Base-by-base conservation (phyloP, 805 yeast species). In the Candida ficus region DNA sequence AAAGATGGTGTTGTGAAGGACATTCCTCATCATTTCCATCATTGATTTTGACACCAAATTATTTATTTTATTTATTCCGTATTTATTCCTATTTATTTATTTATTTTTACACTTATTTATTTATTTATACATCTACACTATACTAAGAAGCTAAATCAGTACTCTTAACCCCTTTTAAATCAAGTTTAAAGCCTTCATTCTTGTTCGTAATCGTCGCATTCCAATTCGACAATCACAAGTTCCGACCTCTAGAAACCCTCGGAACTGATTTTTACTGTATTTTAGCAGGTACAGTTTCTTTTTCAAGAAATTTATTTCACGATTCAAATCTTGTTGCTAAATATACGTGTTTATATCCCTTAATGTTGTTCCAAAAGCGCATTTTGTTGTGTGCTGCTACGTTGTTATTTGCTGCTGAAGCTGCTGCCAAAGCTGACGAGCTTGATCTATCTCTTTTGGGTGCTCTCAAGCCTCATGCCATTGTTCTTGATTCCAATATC, bases 1-100 rank as follows among this genome's bases (percentile, higher is more conserved):
- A 61, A 62, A 47, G 78, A 78, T 40, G 95, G 95, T 47, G 59
- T 59, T 41, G 85, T 83, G 36, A 67, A 73, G 35, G 85, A 80
- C 35, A 70, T 77, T 53, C 82, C 83, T 26, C 43, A 46, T 30
- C 40, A 44, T 35, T 50, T 52, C 49, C 56, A 52, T 35, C 56
- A 50, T 35, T 52, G 40, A 36, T 10, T 25, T 4, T n/a, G 16
- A n/a, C 10, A 17, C 18, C 23, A 23, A 19, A 7, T 14, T 32
- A 16, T 16, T 7, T 21, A 23, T 13, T 7, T 25, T 21, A 28
- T 36, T 34, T 33, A 36, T 38, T 43, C 33, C 30, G 38, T 40
- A 43, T 40, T 35, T 29, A 35, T 41, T 29, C 8, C 21, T 22
- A 20, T 14, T 13, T 26, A 5, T 10, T 23, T 16, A 16, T 16